phyloP scores from a whole-genome alignment of 768 basidiomycete species.

The Termitomyces sp. region DNA sequence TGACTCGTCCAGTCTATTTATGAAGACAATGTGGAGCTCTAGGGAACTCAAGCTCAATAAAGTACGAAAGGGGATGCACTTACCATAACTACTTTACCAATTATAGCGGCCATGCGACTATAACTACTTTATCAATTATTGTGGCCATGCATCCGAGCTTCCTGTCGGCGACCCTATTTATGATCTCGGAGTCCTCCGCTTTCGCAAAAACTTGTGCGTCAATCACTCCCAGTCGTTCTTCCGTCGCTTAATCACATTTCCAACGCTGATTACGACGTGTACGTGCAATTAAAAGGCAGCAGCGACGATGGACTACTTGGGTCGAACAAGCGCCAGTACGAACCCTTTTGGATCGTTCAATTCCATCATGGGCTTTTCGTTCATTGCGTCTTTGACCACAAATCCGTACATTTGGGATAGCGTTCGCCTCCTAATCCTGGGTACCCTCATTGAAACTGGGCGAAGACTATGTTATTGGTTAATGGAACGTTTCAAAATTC shows the following conservation, averaged over 20 bases:
- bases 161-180: not conserved
- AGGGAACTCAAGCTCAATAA: not conserved
- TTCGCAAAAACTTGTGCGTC: not conserved
- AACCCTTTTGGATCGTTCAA: slow-evolving; percentile 13
- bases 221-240: not conserved
- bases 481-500: slow-evolving; percentile 31
- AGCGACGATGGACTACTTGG: not conserved
- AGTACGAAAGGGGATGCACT: not conserved
- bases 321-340: not conserved
- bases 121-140: not conserved
- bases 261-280: not conserved
- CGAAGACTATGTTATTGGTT: slow-evolving; percentile 35
- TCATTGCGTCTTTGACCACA: slow-evolving; percentile 26
- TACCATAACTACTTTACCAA: not conserved
- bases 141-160: not conserved
- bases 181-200: not conserved
- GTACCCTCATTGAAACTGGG: slow-evolving; percentile 33
- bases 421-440: slow-evolving; percentile 25
- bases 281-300: not conserved
- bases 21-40: no score
- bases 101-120: not conserved
- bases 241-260: not conserved
- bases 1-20: not conserved
- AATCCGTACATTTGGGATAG: slow-evolving; percentile 22
- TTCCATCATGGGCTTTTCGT: slow-evolving; percentile 31